Evolutionary conservation across 2,329 filamentous ascomycete genomes (phyloP).

Genomic region (Thielaviopsis cerberus): DNA sequence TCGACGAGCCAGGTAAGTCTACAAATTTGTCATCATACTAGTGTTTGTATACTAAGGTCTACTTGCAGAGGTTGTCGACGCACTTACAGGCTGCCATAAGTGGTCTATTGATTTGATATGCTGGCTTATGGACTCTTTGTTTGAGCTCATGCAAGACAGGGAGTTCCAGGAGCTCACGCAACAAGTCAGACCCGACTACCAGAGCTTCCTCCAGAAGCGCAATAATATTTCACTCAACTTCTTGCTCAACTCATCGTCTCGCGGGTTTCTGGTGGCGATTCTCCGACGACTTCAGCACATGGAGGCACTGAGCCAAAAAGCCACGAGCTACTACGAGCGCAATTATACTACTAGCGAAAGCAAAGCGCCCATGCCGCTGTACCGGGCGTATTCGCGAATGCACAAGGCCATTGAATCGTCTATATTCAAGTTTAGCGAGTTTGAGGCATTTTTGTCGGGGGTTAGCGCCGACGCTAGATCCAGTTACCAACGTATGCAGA

Average conservation of each 20-base stretch:
- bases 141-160: constrained; percentile 33
- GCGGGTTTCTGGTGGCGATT: constrained; percentile 51
- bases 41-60: constrained; percentile 11
- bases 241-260: constrained; percentile 54
- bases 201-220: constrained; percentile 31
- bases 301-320: constrained; percentile 28
- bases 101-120: constrained; percentile 59
- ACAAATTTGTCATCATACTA: background rate
- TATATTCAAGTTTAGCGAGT: constrained; percentile 39
- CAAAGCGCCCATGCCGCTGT: constrained; percentile 32
- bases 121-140: constrained; percentile 42
- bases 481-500: constrained; percentile 19
- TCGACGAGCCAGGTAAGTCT: constrained; percentile 37
- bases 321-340: constrained; percentile 32
- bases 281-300: constrained; percentile 46
- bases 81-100: constrained; percentile 53
- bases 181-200: constrained; percentile 27
- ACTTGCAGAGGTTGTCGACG: constrained; percentile 46
- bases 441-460: constrained; percentile 40
- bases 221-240: constrained; percentile 43
- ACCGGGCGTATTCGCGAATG: constrained; percentile 37
- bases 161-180: constrained; percentile 33
- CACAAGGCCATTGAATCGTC: constrained; percentile 30
- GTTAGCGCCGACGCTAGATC: constrained; percentile 30
- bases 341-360: constrained; percentile 23